Percentiles rank a stretch among this genome's conserved stretches.
Evolutionary conservation across 2,329 filamentous ascomycete genomes (phyloP).

Genomic region (Cladosporium sp.): DNA sequence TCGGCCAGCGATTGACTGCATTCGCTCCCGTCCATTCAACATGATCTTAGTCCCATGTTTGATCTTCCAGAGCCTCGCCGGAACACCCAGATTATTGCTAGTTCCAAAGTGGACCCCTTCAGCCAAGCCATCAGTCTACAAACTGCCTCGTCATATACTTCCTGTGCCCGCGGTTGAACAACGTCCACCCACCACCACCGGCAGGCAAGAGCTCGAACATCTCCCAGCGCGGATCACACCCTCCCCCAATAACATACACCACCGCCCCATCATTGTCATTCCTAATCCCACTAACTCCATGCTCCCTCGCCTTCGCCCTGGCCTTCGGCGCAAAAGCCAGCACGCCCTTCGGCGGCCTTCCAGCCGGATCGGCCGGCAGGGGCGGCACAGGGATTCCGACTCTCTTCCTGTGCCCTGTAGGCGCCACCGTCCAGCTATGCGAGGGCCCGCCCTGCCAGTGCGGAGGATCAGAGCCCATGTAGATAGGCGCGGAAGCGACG

Average conservation of each 20-base stretch:
- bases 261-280: constrained; percentile 22
- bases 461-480: constrained; percentile 60
- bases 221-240: constrained; percentile 31
- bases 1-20: background rate
- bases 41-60: background rate
- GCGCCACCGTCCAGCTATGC: constrained; percentile 28
- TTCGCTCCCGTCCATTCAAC: background rate
- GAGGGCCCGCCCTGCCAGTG: constrained; percentile 32
- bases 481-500: constrained; percentile 72
- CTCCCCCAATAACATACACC: constrained; percentile 30
- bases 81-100: background rate
- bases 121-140: constrained; percentile 19
- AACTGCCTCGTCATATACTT: constrained; percentile 31
- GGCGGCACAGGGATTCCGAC: constrained; percentile 35
- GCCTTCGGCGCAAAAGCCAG: constrained; percentile 61
- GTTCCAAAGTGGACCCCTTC: background rate
- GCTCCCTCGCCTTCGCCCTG: constrained; percentile 8
- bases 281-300: constrained; percentile 5
- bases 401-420: constrained; percentile 29
- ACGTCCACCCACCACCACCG: constrained; percentile 18
- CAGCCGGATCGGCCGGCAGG: constrained; percentile 47
- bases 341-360: constrained; percentile 68
- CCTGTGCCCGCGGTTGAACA: constrained; percentile 28
- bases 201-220: constrained; percentile 26
- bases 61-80: background rate